Evolutionary conservation across 177 flowering plant genomes (phyloP), one percentile per base, ranked within the genome.

Genomic region (Telopea speciosissima): DNA sequence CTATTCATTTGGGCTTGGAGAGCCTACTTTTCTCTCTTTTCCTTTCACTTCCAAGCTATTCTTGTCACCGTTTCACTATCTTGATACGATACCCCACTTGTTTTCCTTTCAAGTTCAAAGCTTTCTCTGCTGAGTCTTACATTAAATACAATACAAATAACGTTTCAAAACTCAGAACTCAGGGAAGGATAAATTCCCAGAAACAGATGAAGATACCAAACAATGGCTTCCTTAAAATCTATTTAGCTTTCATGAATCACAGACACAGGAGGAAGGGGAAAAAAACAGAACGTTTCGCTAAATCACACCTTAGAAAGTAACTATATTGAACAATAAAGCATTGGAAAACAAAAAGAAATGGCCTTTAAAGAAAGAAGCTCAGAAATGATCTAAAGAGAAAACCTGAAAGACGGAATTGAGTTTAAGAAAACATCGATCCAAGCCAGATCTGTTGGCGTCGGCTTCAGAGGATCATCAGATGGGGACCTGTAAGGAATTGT

Each of bases 401-500:
- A 76, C 78, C 65, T 76, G 72, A 72, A 76, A 67, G 78, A 76
- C 21, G 78, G 75, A 44, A 72, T 45, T 10, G 75, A 68, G 25
- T 76, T 76, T n/a, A 33, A 67, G 84, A 90, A 90, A 81, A 92
- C 85, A 68, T 90, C 80, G 76, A 92, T 85, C 96, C 97, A 92
- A 19, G 82, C 33, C 36, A 81, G 65, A 70, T 83, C 84, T 28
- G 79, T 68, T 31, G 77, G 80, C 42, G 85, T 80, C n/a, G 83
- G 74, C 71, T 79, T 82, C 19, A 72, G 76, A 22, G 85, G 83
- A 71, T 77, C 70, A 66, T 92, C 97, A 28, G 89, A 85, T 8
- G 92, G 91, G 74, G 89, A 92, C 59, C 97, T 71, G 83, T 85
- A 92, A 2, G 97, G 97, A 45, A 92, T 90, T 0, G 96, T 90